Percentiles rank a stretch among this genome's conserved stretches.
Evolutionary conservation across 805 yeast genomes (phyloP).

Genomic region (Wickerhamomyces tratensis): DNA sequence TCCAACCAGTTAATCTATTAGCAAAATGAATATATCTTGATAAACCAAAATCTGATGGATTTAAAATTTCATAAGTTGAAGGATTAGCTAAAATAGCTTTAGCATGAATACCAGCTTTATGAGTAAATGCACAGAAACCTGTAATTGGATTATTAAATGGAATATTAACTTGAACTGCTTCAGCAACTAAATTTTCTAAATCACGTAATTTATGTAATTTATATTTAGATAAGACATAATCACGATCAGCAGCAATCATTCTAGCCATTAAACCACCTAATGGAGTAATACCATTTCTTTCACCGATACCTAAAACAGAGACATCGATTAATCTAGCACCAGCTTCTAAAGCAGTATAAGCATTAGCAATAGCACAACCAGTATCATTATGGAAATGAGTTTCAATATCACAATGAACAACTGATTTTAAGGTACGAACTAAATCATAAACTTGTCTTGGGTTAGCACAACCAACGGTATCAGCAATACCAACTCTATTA

Average conservation of each 20-base stretch:
- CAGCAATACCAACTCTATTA: conserved; percentile 98
- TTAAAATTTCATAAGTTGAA: conserved; percentile 94
- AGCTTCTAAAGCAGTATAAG: conserved; percentile 95
- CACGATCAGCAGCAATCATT: conserved; percentile 98
- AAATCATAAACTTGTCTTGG: conserved; percentile 98
- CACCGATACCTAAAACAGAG: conserved; percentile 96
- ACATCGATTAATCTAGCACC: conserved; percentile 95
- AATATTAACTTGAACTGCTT: conserved; percentile 92
- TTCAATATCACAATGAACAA: conserved; percentile 94
- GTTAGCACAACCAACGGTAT: conserved; percentile 98
- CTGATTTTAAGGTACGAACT: conserved; percentile 85
- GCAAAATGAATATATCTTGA: conserved; percentile 97
- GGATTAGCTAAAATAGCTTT: conserved; percentile 98
- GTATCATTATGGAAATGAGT: conserved; percentile 99
- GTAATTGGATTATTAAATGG: conserved; percentile 99
- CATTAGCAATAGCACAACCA: conserved; percentile 98
- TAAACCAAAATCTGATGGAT: conserved; percentile 92
- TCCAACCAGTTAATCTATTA: conserved; percentile 97
- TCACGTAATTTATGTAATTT: conserved; percentile 94
- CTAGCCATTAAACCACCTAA: conserved; percentile 98
- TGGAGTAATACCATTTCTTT: conserved; percentile 97
- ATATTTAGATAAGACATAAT: conserved; percentile 88
- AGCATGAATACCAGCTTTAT: conserved; percentile 99
- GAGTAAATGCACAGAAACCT: conserved; percentile 99
- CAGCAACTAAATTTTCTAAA: conserved; percentile 91